Evolutionary conservation across 2,329 filamentous ascomycete genomes (phyloP).

Genomic region (Hypoxylon sp.): DNA sequence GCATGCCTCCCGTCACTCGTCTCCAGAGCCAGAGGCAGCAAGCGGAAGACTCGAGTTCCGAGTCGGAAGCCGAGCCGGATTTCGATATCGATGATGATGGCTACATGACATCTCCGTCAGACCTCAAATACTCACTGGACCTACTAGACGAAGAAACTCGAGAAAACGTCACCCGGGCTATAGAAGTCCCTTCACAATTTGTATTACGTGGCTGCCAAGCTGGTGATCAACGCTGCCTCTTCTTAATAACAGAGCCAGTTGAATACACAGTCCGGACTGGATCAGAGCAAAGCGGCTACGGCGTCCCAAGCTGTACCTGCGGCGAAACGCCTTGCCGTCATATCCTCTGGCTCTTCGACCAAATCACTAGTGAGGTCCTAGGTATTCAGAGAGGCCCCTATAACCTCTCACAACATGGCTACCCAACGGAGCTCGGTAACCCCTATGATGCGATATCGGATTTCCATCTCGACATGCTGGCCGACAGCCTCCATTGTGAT

Average conservation of each 20-base stretch:
- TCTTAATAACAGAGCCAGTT: slow-evolving; percentile 69
- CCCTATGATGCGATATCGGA: slow-evolving; percentile 65
- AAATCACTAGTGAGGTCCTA: slow-evolving; percentile 64
- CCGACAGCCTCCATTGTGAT: slow-evolving; percentile 66
- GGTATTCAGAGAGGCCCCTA: slow-evolving; percentile 60
- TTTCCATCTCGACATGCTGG: slow-evolving; percentile 67
- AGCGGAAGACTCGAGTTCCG: slow-evolving; percentile 49
- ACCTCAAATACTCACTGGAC: slow-evolving; percentile 55
- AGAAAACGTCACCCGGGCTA: slow-evolving; percentile 60
- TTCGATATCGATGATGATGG: slow-evolving; percentile 55
- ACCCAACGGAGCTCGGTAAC: slow-evolving; percentile 63
- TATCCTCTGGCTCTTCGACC: slow-evolving; percentile 69
- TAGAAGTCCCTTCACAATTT: slow-evolving; percentile 65
- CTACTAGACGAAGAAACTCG: slow-evolving; percentile 55
- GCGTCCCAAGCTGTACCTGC: slow-evolving; percentile 65
- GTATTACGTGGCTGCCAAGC: slow-evolving; percentile 65
- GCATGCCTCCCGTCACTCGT: slow-evolving; percentile 57
- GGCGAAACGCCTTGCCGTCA: slow-evolving; percentile 63
- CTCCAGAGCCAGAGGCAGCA: slow-evolving; percentile 52
- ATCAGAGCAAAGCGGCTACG: slow-evolving; percentile 57
- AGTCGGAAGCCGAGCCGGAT: slow-evolving; percentile 56
- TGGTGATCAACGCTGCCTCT: slow-evolving; percentile 66
- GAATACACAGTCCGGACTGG: slow-evolving; percentile 67
- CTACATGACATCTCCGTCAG: slow-evolving; percentile 54
- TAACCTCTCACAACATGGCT: slow-evolving; percentile 61